A percentile compares a stretch with the other conserved stretches of the same genome.
Conservation (phyloP, 176 grass and related monocot species). For the Alopecurus myosuroides region DNA sequence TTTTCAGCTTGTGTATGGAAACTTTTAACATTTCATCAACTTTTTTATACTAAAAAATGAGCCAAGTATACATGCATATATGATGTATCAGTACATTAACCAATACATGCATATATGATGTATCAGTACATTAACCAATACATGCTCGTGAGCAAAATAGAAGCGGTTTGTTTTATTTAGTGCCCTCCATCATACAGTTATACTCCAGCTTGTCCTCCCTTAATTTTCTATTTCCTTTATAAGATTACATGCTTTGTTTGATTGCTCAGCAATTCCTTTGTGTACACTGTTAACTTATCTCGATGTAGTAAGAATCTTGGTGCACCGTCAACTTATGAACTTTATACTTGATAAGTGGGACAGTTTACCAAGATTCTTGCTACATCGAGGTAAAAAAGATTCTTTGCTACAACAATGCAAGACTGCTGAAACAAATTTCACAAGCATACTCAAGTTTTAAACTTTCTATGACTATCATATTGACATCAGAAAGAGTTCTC, state of each 20-base stretch:
- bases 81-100: neutral
- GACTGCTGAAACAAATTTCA: neutral
- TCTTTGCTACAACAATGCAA: neutral
- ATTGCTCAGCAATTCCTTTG: neutral
- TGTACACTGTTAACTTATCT: neutral
- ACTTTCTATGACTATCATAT: neutral
- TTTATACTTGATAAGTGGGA: neutral
- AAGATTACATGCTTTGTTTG: neutral
- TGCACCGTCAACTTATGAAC: neutral
- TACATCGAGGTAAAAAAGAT: neutral
- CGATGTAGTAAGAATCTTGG: neutral
- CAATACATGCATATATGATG: neutral
- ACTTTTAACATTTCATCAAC: neutral
- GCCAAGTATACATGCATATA: neutral
- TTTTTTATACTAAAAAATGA: neutral
- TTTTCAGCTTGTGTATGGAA: neutral
- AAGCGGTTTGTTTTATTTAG: neutral
- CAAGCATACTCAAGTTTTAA: neutral
- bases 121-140: too few species aligned
- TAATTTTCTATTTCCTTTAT: neutral
- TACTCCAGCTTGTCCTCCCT: neutral
- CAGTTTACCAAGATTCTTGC: neutral
- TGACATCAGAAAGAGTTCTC: neutral
- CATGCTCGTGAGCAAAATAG: neutral
- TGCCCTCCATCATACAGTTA: neutral